phyloP scores from a whole-genome alignment of 805 yeast species.

The Cyberlindnera euphorbiae region DNA sequence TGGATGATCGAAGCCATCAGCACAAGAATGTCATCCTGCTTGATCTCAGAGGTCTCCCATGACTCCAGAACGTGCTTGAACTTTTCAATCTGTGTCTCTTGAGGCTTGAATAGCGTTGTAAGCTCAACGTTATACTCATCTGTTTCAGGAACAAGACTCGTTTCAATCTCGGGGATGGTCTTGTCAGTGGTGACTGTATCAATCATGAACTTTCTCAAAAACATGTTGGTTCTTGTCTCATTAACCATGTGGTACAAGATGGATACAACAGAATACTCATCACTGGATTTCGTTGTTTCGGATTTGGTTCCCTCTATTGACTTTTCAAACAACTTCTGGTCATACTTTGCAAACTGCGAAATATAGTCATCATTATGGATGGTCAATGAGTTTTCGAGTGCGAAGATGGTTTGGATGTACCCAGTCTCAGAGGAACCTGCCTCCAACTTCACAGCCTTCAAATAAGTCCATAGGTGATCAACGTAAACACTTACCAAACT shows the following conservation, averaged over 20 bases:
- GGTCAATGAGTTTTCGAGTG: slow-evolving; percentile 23
- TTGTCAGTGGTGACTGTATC: slow-evolving; percentile 21
- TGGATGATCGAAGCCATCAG: slow-evolving; percentile 27
- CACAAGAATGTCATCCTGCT: slow-evolving; percentile 23
- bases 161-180: slow-evolving; percentile 17
- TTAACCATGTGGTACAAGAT: slow-evolving; percentile 19
- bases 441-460: slow-evolving; percentile 21
- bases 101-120: slow-evolving; percentile 27
- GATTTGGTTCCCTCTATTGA: no score
- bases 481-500: slow-evolving; percentile 20
- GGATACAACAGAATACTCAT: slow-evolving; percentile 14
- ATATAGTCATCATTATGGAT: slow-evolving; percentile 25
- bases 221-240: slow-evolving; percentile 20
- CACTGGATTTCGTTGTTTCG: no score
- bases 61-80: slow-evolving; percentile 20
- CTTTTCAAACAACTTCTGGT: not conserved
- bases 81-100: slow-evolving; percentile 21
- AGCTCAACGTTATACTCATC: slow-evolving; percentile 22
- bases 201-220: slow-evolving; percentile 22
- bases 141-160: slow-evolving; percentile 9
- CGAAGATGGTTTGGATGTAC: slow-evolving; percentile 24
- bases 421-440: slow-evolving; percentile 18
- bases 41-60: slow-evolving; percentile 15
- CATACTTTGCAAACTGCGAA: slow-evolving; percentile 15
- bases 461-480: slow-evolving; percentile 25